A percentile compares a stretch with the other conserved stretches of the same genome.
phyloP scores from a whole-genome alignment of 441 rosid genomes.

The Hura crepitans region DNA sequence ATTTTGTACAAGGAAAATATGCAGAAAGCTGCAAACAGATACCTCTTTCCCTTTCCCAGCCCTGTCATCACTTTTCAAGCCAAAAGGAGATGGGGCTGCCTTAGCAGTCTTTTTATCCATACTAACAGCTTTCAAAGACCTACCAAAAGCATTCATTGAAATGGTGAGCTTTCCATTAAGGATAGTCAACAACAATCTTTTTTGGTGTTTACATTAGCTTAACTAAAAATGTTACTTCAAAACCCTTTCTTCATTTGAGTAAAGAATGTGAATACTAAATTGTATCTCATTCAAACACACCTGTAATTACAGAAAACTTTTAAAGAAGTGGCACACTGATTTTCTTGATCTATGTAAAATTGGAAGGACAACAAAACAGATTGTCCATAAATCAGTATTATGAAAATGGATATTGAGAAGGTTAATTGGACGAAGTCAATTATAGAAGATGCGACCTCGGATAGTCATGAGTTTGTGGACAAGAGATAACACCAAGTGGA shows the following conservation, averaged over 20 bases:
- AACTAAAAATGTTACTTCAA: conserved; percentile 11
- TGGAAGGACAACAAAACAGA: conserved; percentile 1
- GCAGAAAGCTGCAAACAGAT: conserved; percentile 11
- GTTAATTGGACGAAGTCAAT: neutral
- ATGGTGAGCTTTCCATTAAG: conserved; percentile 15
- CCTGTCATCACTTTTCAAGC: conserved; percentile 42
- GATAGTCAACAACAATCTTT: conserved; percentile 2
- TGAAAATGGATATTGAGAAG: neutral
- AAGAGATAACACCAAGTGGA: neutral
- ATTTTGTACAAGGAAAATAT: neutral
- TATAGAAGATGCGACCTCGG: neutral
- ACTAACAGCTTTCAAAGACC: conserved; percentile 44
- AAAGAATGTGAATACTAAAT: neutral
- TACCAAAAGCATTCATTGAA: conserved; percentile 24
- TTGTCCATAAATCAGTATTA: neutral
- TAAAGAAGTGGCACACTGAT: neutral
- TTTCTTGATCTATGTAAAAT: conserved; percentile 3
- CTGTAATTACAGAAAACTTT: neutral
- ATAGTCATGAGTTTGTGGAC: neutral
- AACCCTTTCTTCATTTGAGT: neutral
- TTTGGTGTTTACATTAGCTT: neutral
- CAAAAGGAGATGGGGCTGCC: conserved; percentile 47
- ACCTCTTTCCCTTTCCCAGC: conserved; percentile 59
- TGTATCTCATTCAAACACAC: neutral
- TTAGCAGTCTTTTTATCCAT: conserved; percentile 55